phyloP scores from a whole-genome alignment of 2,329 filamentous ascomycete species.

The Aspergillus arachidicola region DNA sequence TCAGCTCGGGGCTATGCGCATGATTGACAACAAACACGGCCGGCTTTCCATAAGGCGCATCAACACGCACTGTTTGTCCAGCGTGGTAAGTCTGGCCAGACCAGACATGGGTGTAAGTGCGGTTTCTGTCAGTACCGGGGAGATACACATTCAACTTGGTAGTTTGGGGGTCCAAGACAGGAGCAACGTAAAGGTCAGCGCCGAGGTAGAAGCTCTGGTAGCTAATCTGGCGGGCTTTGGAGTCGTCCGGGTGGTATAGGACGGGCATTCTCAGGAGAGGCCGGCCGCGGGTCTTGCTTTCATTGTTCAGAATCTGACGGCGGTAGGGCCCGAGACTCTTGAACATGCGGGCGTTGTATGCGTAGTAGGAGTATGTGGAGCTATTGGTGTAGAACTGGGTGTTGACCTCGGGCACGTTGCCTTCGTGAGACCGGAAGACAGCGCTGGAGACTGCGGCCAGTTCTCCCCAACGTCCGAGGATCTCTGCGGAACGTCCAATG shows the following conservation, averaged over 20 bases:
- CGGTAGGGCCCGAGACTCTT: conserved; percentile 36
- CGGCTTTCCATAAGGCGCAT: neutral
- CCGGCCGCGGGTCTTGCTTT: neutral
- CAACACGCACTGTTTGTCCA: neutral
- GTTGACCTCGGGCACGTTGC: conserved; percentile 40
- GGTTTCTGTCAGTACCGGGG: neutral
- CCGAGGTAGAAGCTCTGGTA: neutral
- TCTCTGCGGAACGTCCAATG: neutral
- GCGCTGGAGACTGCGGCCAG: neutral
- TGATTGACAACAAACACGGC: neutral
- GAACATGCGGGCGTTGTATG: conserved; percentile 41
- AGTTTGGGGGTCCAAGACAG: neutral
- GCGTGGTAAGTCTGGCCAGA: neutral
- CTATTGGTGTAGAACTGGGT: conserved; percentile 41
- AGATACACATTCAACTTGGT: neutral
- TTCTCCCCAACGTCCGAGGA: neutral
- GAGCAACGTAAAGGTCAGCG: neutral
- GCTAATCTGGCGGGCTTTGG: neutral
- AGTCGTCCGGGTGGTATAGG: neutral
- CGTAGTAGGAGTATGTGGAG: conserved; percentile 36
- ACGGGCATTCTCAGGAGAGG: neutral
- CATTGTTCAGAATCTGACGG: conserved; percentile 12
- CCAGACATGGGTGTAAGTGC: neutral
- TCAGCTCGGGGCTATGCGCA: neutral
- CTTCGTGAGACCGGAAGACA: conserved; percentile 35